Conservation (phyloP, 78 protist species). For the Dictyostelium brefeldianum region DNA sequence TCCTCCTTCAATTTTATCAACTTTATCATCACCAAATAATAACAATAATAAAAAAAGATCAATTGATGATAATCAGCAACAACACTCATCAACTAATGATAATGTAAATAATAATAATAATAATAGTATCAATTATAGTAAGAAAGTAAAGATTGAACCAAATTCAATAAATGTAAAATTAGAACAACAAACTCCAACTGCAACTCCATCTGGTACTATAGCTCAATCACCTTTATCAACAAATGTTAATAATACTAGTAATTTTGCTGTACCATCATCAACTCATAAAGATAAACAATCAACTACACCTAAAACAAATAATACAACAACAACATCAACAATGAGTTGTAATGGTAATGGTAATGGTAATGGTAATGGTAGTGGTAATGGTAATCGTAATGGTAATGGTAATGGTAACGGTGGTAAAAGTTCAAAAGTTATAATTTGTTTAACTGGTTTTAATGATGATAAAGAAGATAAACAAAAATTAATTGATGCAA, state of each 20-base stretch:
- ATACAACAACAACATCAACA: not conserved
- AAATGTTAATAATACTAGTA: not conserved
- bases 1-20: not conserved
- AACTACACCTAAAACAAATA: too few species aligned
- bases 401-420: not conserved
- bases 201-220: too few species aligned
- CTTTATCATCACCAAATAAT: not conserved
- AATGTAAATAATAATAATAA: not conserved
- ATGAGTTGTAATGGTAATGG: not conserved
- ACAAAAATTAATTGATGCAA: not conserved
- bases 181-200: too few species aligned
- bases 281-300: too few species aligned
- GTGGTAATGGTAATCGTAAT: not conserved
- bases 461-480: constrained; percentile 34
- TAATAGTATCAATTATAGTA: not conserved
- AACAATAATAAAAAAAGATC: not conserved
- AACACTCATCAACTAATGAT: not conserved
- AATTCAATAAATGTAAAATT: too few species aligned
- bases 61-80: not conserved
- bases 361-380: not conserved
- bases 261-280: not conserved
- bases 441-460: constrained; percentile 30
- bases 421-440: not conserved
- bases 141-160: not conserved
- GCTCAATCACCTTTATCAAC: too few species aligned